Conservation (phyloP, 2,329 filamentous ascomycete species). For the Lecanoromycetidae sp. region DNA sequence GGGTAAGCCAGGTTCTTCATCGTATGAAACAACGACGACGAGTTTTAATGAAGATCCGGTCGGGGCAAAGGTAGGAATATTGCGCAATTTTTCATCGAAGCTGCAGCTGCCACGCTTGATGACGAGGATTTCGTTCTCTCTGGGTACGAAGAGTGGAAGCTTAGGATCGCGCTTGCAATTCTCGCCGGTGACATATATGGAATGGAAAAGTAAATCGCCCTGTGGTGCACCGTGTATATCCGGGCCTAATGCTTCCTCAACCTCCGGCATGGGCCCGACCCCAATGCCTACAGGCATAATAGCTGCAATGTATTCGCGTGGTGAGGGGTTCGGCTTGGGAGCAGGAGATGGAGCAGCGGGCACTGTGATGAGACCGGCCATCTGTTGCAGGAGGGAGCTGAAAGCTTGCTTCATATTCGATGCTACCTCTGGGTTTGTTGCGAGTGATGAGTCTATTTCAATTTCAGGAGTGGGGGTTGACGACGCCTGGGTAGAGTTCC, state of each 20-base stretch:
- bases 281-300: slow-evolving; percentile 39
- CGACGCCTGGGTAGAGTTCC: neutral
- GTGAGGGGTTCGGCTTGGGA: slow-evolving; percentile 30
- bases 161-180: slow-evolving; percentile 54
- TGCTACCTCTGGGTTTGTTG: slow-evolving; percentile 16
- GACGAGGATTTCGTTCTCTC: slow-evolving; percentile 62
- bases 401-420: slow-evolving; percentile 22
- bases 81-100: slow-evolving; percentile 70
- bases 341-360: slow-evolving; percentile 33
- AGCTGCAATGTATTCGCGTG: slow-evolving; percentile 34
- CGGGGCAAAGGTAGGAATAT: slow-evolving; percentile 68
- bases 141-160: slow-evolving; percentile 40
- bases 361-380: slow-evolving; percentile 14
- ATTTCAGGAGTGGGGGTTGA: neutral
- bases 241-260: slow-evolving; percentile 42
- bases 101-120: slow-evolving; percentile 72
- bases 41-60: slow-evolving; percentile 54
- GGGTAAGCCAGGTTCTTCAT: slow-evolving; percentile 35
- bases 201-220: slow-evolving; percentile 51
- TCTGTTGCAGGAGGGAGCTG: slow-evolving; percentile 20
- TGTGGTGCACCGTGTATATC: slow-evolving; percentile 23
- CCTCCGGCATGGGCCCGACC: slow-evolving; percentile 57
- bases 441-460: neutral
- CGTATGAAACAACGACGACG: slow-evolving; percentile 62
- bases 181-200: slow-evolving; percentile 57